Base-by-base conservation (phyloP, 768 basidiomycete species). In the Grammothele lineata region DNA sequence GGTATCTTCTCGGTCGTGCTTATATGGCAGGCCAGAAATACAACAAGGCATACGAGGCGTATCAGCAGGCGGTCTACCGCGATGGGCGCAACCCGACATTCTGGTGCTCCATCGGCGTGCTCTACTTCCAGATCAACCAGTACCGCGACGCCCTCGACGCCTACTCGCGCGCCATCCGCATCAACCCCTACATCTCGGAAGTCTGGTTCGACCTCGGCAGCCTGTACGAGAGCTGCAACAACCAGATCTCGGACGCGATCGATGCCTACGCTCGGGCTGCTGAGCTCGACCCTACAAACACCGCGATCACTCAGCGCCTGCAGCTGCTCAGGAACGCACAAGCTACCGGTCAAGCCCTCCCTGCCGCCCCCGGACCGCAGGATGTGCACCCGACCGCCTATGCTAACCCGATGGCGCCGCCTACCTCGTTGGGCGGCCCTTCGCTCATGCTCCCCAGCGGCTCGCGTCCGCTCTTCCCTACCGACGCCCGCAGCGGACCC, bases 101-200 rank as follows among this genome's bases (percentile, higher is more conserved):
- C 69, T 98, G 96, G 96, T 98, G 95, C 65, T 95, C 92, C 19
- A 99, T 99, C 60, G 96, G 96, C 38, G 96, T 99, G 0, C 78
- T 99, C 1, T 99, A 99, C 66, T 99, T 96, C 77, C 94, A 99
- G 64, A 97, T 99, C 73, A 98, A 97, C 68, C 96, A 99, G 64
- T 99, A 91, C 73, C 92, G 94, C 43, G 96, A 99, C 61, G 95
- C 95, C 2, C 83, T 99, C 30, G 96, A 99, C 61, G 96, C 96
- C 9, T 99, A 99, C 67, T 98, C 96, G 23, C 88, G 95, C 14
- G 96, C 96, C 10, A 98, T 99, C 59, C 86, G 95, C 53, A 94
- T 99, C 70, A 97, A 98, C 64, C 96, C 96, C 0, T 98, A 95
- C 73, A 97, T 99, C 59, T 80, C 81, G 40, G 86, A 84, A 61